Base-by-base conservation (phyloP, 139 green algal species). In the Asterochloris sp. region DNA sequence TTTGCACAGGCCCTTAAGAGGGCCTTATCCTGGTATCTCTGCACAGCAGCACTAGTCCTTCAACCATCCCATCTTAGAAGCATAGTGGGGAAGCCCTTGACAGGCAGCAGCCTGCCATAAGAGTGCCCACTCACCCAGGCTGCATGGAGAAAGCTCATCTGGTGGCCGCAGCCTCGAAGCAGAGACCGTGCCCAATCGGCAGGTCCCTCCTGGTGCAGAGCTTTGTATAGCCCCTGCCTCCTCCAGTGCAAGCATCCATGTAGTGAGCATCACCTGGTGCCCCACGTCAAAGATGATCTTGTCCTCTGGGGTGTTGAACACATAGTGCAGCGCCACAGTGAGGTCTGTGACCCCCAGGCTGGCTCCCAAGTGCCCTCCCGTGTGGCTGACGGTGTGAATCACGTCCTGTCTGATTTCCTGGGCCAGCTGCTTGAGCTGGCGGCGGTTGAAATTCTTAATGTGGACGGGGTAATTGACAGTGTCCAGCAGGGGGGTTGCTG, bases 401-500 rank as follows among this genome's bases (percentile, higher is more conserved):
- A 98, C 91, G 80, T 99, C 97, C 62, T 89, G 83, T 21, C 97
- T 92, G 74, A 99, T 84, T 89, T 99, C 97, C 82, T 97, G 96
- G 88, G 93, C 96, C 24, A 99, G 93, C 91, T 98, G 94, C 80
- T 92, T 86, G 15, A 99, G 92, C 86, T 98, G 96, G 29, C 88
- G 77, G 6, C 90, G 77, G 83, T 89, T 97, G 84, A 99, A 95
- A 87, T 99, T 99, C 83, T 99, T 99, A 14, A 99, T 93, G 89
- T 99, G 96, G 28, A 99, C 94, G 0, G 96, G 96, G 87, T 92
- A 99, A 85, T 99, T 98, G 27, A 99, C 92, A 0, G 95, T 98
- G 90, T 99, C 97, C 73, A 99, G 92, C 81, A 98, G 86, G 28
- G 76, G 76, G 16, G 76, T 80, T 12, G 68, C 24, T 21, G 76